Conservation (phyloP, 73 alveolate genomes). For the Tetrahymena malaccensis region DNA sequence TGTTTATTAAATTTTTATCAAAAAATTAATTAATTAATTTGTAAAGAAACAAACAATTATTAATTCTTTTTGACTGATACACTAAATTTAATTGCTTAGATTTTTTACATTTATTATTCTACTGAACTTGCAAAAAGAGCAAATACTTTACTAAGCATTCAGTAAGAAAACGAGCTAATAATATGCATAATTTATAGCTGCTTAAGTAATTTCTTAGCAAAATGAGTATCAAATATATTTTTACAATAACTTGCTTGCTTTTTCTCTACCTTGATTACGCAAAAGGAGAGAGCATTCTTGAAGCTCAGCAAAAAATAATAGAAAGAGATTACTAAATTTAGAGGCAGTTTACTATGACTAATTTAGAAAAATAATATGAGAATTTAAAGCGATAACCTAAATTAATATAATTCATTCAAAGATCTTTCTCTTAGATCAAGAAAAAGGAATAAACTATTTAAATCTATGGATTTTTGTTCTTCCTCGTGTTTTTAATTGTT, state of each 20-base stretch:
- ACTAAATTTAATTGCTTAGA: background rate
- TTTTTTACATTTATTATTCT: background rate
- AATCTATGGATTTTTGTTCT: background rate
- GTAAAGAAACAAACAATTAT: background rate
- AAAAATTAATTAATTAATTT: too few relatives aligned
- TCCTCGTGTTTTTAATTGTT: background rate
- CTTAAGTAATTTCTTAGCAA: background rate
- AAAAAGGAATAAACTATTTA: background rate
- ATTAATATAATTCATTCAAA: background rate
- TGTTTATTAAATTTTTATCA: background rate
- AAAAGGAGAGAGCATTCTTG: background rate
- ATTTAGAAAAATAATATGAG: background rate
- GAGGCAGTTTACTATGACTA: background rate
- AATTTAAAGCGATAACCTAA: background rate
- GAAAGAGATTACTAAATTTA: background rate
- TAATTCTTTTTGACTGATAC: background rate
- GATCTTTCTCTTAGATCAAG: background rate
- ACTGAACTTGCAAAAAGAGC: background rate
- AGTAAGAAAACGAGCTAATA: background rate
- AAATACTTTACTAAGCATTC: background rate
- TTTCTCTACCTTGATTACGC: background rate
- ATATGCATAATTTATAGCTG: background rate
- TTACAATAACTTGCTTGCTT: background rate
- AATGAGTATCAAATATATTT: background rate
- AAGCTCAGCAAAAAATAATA: background rate